Base-by-base conservation (phyloP, 2,329 filamentous ascomycete species). In the Botrytis cinerea region DNA sequence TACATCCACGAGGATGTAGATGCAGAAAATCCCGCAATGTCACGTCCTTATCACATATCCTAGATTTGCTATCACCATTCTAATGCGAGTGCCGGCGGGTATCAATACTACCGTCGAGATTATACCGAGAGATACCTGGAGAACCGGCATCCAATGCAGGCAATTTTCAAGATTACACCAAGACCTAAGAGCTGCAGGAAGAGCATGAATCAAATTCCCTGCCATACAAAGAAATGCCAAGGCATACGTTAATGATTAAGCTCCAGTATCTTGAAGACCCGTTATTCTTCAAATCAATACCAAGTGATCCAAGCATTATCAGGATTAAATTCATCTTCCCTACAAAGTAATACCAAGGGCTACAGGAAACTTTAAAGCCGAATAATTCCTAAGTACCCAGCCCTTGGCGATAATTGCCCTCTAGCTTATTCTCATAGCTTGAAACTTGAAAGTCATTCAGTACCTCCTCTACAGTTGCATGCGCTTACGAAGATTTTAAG, bases 1-100 rank as follows among this genome's bases (percentile, higher is more conserved):
- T 38, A 32, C 20, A 70, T 46, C 40, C 68, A 35, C 51, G 68
- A n/a, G 68, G 68, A 46, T 70, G n/a, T 57, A n/a, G 40, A 70
- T 32, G 54, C 68, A 70, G 40, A 70, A 70, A 70, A 70, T 70
- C 51, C 68, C 68, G 28, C 68, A 62, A 70, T 38, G 22, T 70
- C 48, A 69, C 66, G 68, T 70, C 57, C 54, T 70, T 70, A 46
- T 70, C 54, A 62, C 51, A 61, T 61, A 28, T 32, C 32, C 40
- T 45, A 70, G 40, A 70, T 70, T 46, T 40, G 68, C 22, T 46
- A 43, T 57, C 35, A 43, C 8, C 48, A 32, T 12, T 57, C 46
- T 32, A 4, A 69, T 32, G 48, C n/a, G n/a, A 45, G 38, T 69
- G n/a, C 46, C 45, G 64, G 18, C 38, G 46, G 48, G 38, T 38